phyloP scores from a whole-genome alignment of 2,329 filamentous ascomycete species.

The Exophiala phaeomuriformis region DNA sequence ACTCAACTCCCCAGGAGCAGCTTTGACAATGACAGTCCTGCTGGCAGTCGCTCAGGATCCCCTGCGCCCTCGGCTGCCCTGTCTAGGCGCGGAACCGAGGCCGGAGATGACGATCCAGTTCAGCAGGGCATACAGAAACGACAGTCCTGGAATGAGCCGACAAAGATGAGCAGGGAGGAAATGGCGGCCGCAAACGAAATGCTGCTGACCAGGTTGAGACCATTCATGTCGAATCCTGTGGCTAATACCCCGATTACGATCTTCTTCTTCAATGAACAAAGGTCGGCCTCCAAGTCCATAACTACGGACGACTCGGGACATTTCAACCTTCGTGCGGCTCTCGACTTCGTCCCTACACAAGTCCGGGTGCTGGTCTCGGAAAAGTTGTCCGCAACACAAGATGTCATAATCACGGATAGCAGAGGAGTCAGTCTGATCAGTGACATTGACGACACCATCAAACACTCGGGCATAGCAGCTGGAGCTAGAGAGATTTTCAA shows the following conservation, averaged over 20 bases:
- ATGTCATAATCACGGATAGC: constrained; percentile 68
- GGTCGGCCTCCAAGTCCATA: constrained; percentile 76
- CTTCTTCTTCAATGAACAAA: constrained; percentile 85
- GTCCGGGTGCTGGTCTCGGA: constrained; percentile 82
- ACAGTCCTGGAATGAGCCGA: constrained; percentile 44
- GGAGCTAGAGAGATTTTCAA: constrained; percentile 92
- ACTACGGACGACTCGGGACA: constrained; percentile 84
- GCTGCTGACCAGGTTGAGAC: constrained; percentile 76
- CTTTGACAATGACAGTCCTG: constrained; percentile 33
- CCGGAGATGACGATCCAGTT: constrained; percentile 29
- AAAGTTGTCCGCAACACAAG: constrained; percentile 70
- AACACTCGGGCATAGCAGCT: constrained; percentile 80
- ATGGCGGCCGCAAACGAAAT: constrained; percentile 73
- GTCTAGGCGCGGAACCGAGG: constrained; percentile 5
- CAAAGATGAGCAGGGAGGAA: constrained; percentile 67
- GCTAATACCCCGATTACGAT: constrained; percentile 73
- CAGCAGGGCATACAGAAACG: constrained; percentile 40
- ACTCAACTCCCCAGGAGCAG: constrained; percentile 33
- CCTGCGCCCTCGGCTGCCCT: constrained; percentile 12
- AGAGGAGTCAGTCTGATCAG: constrained; percentile 86
- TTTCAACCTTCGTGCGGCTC: constrained; percentile 68
- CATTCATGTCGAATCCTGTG: constrained; percentile 81
- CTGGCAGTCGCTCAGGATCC: constrained; percentile 25
- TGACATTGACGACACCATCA: constrained; percentile 96
- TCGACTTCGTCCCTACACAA: constrained; percentile 87